Base-by-base conservation (phyloP, 495 filamentous ascomycete genomes). In the Aspergillus ellipticus region DNA sequence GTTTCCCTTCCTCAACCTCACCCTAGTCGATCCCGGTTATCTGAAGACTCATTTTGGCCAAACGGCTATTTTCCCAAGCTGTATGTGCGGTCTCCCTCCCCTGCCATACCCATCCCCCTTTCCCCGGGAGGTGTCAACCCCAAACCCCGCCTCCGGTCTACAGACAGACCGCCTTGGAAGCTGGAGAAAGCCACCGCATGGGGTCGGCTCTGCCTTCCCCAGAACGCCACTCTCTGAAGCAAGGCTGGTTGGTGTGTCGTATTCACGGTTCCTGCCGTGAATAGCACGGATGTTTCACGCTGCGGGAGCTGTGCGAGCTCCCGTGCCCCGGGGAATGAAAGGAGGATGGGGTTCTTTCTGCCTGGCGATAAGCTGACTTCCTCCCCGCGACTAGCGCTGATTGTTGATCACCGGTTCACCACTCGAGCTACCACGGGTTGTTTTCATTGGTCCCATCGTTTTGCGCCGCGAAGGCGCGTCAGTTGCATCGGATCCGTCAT, bases 371-470 rank as follows among this genome's bases (percentile, higher is more conserved):
- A 51, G 49, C 49, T 51, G 49, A 51, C 49, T 51, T 9, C 52
- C 41, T 43, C 19, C 52, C 17, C 43, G 9, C 52, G 22, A 39
- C 49, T 57, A 53, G 56, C 15, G 49, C 24, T 54, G 51, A 49
- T 51, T 41, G 26, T 24, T 26, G 29, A 51, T 42, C 54, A 15
- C 41, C 46, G 19, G 42, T 51, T 29, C 28, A 17, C 35, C 28
- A 45, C 53, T 37, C 58, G 17, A 54, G 39, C 52, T 57, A 42
- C 15, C 59, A 42, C 51, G 42, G 52, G 48, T 49, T 56, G 50
- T 50, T 59, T 37, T 58, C 26, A 62, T 62, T 62, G 60, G 49
- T 37, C 28, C 52, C 26, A 29, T 49, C 16, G 21, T n/a, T 21
- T 26, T 31, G 21, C 43, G 51, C 49, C 46, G 45, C 35, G 22